Percentiles rank a stretch among this genome's conserved stretches.
Conservation (phyloP, 352 stramenopile species). For the Globisporangium orthogonon region DNA sequence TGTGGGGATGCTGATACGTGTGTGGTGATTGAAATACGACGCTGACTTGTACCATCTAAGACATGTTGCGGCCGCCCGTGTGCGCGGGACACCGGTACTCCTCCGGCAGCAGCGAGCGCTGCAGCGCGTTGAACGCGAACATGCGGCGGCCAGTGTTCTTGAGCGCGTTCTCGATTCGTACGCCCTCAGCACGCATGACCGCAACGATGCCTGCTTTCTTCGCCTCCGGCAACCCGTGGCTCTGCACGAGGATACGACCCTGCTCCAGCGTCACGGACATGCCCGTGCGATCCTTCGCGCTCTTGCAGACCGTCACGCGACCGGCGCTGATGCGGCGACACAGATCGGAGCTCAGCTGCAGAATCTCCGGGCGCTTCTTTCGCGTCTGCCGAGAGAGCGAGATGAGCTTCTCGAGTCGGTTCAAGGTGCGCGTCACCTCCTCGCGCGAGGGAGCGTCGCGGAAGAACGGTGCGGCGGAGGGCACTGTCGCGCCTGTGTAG, state of each 20-base stretch:
- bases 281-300: slow-evolving; percentile 95
- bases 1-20: not conserved
- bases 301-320: slow-evolving; percentile 95
- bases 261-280: slow-evolving; percentile 97
- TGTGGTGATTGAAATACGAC: not conserved
- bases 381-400: slow-evolving; percentile 55
- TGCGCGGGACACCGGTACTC: slow-evolving; percentile 80
- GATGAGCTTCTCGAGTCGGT: slow-evolving; percentile 68
- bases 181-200: slow-evolving; percentile 79
- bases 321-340: slow-evolving; percentile 81
- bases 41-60: slow-evolving; percentile 20
- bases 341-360: slow-evolving; percentile 80
- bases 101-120: slow-evolving; percentile 73
- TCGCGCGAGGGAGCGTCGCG: slow-evolving; percentile 30
- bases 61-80: slow-evolving; percentile 74
- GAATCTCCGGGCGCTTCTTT: slow-evolving; percentile 81
- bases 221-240: slow-evolving; percentile 57
- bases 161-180: slow-evolving; percentile 80
- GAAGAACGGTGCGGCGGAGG: slow-evolving; percentile 4
- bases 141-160: slow-evolving; percentile 81
- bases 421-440: slow-evolving; percentile 44
- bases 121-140: slow-evolving; percentile 84
- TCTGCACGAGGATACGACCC: slow-evolving; percentile 77
- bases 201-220: slow-evolving; percentile 76
- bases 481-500: slow-evolving; percentile 16